Evolutionary conservation across 108 stramenopile species (phyloP).

Genomic region (Skeletonema menzelii): DNA sequence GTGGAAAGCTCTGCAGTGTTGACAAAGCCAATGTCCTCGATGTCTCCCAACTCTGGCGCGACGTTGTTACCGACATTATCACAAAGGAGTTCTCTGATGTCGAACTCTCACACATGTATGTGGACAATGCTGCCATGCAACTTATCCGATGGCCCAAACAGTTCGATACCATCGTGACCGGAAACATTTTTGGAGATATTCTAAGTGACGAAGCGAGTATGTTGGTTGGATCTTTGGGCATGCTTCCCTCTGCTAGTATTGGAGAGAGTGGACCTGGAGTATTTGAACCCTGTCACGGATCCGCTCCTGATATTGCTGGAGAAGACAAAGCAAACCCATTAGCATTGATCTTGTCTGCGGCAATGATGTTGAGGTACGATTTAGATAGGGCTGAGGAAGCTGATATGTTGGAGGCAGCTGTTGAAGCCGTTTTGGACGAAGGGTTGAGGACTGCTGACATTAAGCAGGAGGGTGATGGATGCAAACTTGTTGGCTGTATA

Average conservation of each 20-base stretch:
- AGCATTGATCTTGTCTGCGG: constrained; percentile 97
- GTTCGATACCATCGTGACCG: constrained; percentile 98
- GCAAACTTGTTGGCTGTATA: constrained; percentile 85
- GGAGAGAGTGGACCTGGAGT: constrained; percentile 96
- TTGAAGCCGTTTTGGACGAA: constrained; percentile 89
- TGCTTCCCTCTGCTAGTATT: constrained; percentile 97
- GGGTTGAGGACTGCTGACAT: constrained; percentile 93
- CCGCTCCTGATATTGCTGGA: constrained; percentile 98
- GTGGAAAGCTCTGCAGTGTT: constrained; percentile 92
- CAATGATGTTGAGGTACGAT: constrained; percentile 98
- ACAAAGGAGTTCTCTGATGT: constrained; percentile 89
- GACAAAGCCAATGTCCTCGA: constrained; percentile 99
- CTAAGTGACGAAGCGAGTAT: constrained; percentile 97
- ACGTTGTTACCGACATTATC: constrained; percentile 92
- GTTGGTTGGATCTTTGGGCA: constrained; percentile 97
- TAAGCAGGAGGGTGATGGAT: constrained; percentile 88
- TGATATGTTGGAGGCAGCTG: constrained; percentile 82
- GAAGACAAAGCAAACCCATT: constrained; percentile 96
- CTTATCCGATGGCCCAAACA: constrained; percentile 97
- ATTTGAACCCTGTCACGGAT: constrained; percentile 99
- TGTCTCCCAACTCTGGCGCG: constrained; percentile 96
- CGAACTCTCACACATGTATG: constrained; percentile 97
- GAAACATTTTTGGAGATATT: constrained; percentile 99
- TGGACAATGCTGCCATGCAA: constrained; percentile 99
- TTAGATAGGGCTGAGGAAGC: constrained; percentile 91